Conservation (phyloP, 2,329 filamentous ascomycete species). For the Venturiaceae sp. region DNA sequence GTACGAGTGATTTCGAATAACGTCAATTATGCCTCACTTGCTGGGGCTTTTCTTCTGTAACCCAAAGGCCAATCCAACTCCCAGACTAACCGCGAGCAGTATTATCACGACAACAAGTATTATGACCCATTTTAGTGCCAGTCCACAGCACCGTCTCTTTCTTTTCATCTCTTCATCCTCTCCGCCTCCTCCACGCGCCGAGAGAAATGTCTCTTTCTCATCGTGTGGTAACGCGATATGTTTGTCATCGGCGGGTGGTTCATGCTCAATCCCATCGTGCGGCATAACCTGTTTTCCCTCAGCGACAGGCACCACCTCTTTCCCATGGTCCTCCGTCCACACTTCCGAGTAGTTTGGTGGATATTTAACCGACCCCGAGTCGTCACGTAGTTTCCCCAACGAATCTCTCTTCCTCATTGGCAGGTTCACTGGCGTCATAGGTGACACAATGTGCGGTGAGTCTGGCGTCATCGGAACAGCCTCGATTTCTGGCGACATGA, state of each 20-base stretch:
- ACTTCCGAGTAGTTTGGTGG: neutral
- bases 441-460: neutral
- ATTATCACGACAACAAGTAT: neutral
- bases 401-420: neutral
- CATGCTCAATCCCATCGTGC: neutral
- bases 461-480: neutral
- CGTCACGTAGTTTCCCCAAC: neutral
- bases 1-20: neutral
- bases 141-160: neutral
- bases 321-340: neutral
- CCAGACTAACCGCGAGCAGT: neutral
- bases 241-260: neutral
- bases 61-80: neutral
- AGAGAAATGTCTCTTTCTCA: neutral
- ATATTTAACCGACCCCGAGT: neutral
- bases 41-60: neutral
- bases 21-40: neutral
- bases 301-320: conserved; percentile 3
- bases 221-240: neutral
- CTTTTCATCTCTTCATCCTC: neutral
- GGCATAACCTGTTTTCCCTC: conserved; percentile 1
- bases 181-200: neutral
- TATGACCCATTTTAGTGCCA: neutral
- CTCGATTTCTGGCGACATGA: neutral
- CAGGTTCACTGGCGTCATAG: neutral